Base-by-base conservation (phyloP, 306 rosid genomes). In the Arachis hypogaea region DNA sequence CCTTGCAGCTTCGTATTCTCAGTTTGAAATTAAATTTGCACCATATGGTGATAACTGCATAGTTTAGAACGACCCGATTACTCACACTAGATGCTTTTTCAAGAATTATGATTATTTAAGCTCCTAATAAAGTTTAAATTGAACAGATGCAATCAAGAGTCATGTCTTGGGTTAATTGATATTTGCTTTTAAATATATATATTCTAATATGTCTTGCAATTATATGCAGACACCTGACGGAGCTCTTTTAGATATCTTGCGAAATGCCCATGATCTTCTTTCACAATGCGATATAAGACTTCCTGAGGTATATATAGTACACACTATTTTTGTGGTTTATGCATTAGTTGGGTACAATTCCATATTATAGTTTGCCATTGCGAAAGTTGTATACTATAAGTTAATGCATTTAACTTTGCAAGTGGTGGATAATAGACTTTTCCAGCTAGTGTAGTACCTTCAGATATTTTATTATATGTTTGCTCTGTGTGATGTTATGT, bases 201-300 rank as follows among this genome's bases (percentile, higher is more conserved):
- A 33, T 2, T 33, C 38, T 33, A 63, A 47, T 43, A 74, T 56
- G 16, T 77, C 36, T 77, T 78, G 60, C 57, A 60, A 79, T 72
- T 69, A 33, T n/a, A 33, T 84, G 87, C 89, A 95, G 98, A 95
- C 97, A 78, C 98, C 97, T 9, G 96, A 90, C 68, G 99, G 98
- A 11, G 61, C 99, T 47, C 87, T 92, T 64, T 75, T 95, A 86
- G 99, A 95, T 82, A 82, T 88, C 60, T 78, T 92, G 83, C 79
- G 99, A 83, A 92, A 94, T 81, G 92, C 93, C 9, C 72, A 11
- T 45, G 98, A 89, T 87, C 83, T 95, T 85, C 97, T 95, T 81
- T 92, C 93, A 69, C 78, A 63, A 38, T 92, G 97, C 81, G 82
- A 82, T 67, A 88, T 94, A 81, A 70, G 74, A 72, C 90, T 94